phyloP scores from a whole-genome alignment of 495 filamentous ascomycete species.

The Friedmanniomyces simplex region DNA sequence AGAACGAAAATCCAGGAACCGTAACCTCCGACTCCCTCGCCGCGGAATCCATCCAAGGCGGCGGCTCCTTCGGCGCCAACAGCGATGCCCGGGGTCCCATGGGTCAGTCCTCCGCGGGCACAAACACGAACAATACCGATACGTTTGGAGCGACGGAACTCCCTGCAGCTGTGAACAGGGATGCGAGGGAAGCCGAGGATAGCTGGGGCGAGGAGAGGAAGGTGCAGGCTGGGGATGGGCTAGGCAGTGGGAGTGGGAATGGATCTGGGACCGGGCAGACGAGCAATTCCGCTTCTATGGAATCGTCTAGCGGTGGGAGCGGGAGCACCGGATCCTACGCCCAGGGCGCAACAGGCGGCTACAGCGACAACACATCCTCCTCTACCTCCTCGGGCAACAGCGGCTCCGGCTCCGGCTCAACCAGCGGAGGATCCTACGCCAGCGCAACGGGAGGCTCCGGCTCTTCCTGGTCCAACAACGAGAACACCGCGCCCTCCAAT shows the following conservation, averaged over 20 bases:
- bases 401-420: constrained; percentile 28
- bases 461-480: not conserved
- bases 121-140: constrained; percentile 48
- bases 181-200: constrained; percentile 38
- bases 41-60: constrained; percentile 45
- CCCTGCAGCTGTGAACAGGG: constrained; percentile 39
- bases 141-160: constrained; percentile 43
- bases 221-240: no score
- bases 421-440: constrained; percentile 27
- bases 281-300: not conserved
- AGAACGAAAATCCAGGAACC: constrained; percentile 45
- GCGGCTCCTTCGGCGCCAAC: constrained; percentile 41
- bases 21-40: constrained; percentile 55
- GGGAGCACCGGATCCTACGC: not conserved
- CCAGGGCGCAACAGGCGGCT: not conserved
- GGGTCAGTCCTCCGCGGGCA: constrained; percentile 37
- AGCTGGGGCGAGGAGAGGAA: constrained; percentile 27
- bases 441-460: not conserved
- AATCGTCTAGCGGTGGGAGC: not conserved
- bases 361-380: not conserved
- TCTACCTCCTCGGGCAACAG: not conserved
- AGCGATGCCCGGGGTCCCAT: constrained; percentile 43
- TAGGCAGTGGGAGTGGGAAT: not conserved
- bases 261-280: no score
- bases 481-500: not conserved